Evolutionary conservation across 2,329 filamentous ascomycete species (phyloP), one percentile per base, ranked within the genome.

Genomic region (Coniochaeta sp.): DNA sequence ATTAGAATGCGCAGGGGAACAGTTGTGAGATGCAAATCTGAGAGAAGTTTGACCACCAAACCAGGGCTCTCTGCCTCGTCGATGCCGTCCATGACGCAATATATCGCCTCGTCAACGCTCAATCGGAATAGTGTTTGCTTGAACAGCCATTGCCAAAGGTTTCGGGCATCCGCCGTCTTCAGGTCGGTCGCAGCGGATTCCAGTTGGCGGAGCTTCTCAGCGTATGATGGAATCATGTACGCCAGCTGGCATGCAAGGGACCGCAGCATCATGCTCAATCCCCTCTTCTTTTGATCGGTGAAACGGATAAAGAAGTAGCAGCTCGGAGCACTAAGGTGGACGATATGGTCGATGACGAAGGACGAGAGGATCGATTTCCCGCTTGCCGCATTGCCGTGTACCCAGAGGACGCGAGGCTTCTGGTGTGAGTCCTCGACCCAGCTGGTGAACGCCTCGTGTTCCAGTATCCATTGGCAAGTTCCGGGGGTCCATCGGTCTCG

Each of bases 11-110:
- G 56, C 6, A 67, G 54, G 6, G 66, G 62, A 2, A 57, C 13
- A 14, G 55, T 18, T 2, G 22, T 52, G 33, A 3, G 51, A 50
- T 16, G 55, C 3, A 65, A 31, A 16, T 62, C 59, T 2, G 56
- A 52, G 1, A 72, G 53, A 1, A 69, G 33, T 20, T 56, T 57
- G 1, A 69, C 45, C 1, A 70, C 13, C 1, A 56, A 27, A 5
- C 50, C 14, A 3, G 67, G 60, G n/a, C 49, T 50, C 18, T 68
- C 62, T 13, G 61, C 60, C 46, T 73, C 68, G 48, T 72, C 68
- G 1, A 72, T 27, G 1, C 60, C 69, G 59, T 73, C 69, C 40
- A 72, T 63, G 6, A 72, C 56, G 67, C 64, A 68, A 54, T 68
- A 71, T 1, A 72, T 16, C 0, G 66, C 60, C 4, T 50, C 20